Evolutionary conservation across 768 basidiomycete species (phyloP), one percentile per base, ranked within the genome.

Genomic region (Lepiota venenata): DNA sequence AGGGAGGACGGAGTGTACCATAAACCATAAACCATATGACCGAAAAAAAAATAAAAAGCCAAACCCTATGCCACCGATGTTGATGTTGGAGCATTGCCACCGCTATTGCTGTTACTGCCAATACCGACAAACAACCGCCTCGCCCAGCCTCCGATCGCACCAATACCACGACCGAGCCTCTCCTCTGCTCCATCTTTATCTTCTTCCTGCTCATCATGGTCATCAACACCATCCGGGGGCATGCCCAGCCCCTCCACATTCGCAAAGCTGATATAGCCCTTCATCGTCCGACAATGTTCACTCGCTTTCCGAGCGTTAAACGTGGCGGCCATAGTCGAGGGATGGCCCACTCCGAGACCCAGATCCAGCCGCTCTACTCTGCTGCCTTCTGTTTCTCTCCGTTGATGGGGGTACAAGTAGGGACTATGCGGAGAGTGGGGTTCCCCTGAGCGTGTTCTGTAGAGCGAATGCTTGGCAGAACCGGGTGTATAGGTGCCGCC

Each of bases 241-340:
- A 36, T 59, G 16, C 64, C 64, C 49, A 66, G 36, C 18, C 64
- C 64, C 44, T 66, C 64, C 14, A 66, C 56, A 39, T 40, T 58
- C 37, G 61, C 47, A 56, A 66, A 66, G 39, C 56, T 58, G 15
- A 66, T 61, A 57, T 63, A 64, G 10, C 64, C 64, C 16, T 66
- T 60, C 48, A 66, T 64, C 54, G 49, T 51, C 39, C 62, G 54
- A 50, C 61, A 62, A 46, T 47, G 56, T 44, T 58, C 61, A 41
- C 58, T 60, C 29, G 64, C 64, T 12, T 61, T 60, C 11, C 64
- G 46, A 14, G 55, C 63, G 52, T 66, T 66, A 37, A 66, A 66
- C 40, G 53, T 51, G 6, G 27, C 29, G 11, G 16, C 14, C n/a
- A 14, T 25, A 6, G 42, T 27, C 7, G 20, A 12, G 8, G 27